Conservation (phyloP, 2,329 filamentous ascomycete genomes). For the Colletotrichum falcatum region DNA sequence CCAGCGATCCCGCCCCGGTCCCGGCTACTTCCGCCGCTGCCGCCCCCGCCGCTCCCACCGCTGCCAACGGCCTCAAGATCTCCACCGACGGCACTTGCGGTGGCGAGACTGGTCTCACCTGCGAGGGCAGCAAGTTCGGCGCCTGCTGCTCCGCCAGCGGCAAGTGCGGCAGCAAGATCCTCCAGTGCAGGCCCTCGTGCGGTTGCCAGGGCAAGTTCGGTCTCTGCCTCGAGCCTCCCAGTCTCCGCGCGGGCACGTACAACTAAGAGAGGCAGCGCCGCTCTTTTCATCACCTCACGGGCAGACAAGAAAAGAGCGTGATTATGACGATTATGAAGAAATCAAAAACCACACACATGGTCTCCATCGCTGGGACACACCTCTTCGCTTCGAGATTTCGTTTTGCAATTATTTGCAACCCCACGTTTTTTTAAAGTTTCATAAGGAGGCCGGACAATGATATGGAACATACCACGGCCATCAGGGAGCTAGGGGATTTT, state of each 20-base stretch:
- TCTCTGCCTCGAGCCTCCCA: slow-evolving; percentile 46
- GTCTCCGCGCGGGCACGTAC: slow-evolving; percentile 12
- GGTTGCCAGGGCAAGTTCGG: slow-evolving; percentile 54
- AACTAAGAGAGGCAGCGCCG: background rate
- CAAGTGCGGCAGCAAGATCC: slow-evolving; percentile 53
- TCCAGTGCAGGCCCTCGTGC: slow-evolving; percentile 49
- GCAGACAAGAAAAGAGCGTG: background rate
- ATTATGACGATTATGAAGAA: slow-evolving; percentile 18
- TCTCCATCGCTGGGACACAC: background rate
- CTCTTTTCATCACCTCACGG: slow-evolving; percentile 15
- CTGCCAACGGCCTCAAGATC: slow-evolving; percentile 44
- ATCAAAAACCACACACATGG: background rate
- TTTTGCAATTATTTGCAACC: slow-evolving; percentile 7
- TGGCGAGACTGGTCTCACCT: slow-evolving; percentile 54
- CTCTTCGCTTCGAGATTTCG: slow-evolving; percentile 10
- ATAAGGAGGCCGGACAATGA: slow-evolving; percentile 3
- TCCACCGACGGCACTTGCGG: slow-evolving; percentile 57
- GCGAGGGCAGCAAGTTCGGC: slow-evolving; percentile 55
- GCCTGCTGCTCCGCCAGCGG: slow-evolving; percentile 57
- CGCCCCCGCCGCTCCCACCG: slow-evolving; percentile 21
- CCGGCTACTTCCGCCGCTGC: slow-evolving; percentile 7
- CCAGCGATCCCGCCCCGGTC: slow-evolving; percentile 3
- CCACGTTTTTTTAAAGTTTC: background rate
- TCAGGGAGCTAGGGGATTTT: no score
- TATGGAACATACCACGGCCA: slow-evolving; percentile 13